Base-by-base conservation (phyloP, 2,329 filamentous ascomycete species). In the Reticulascus tulasneorum region DNA sequence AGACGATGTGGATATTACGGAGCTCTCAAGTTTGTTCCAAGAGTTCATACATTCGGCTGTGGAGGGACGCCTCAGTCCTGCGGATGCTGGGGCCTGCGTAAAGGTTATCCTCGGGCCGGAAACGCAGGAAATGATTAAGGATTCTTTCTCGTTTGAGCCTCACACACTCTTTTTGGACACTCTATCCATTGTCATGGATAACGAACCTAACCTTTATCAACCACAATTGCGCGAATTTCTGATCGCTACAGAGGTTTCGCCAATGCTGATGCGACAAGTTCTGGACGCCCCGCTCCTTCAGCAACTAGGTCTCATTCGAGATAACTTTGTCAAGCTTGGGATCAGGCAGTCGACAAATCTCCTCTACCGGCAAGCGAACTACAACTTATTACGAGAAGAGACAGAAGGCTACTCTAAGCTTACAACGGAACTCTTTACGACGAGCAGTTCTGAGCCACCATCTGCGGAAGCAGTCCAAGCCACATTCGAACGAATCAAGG, bases 361-460 rank as follows among this genome's bases (percentile, higher is more conserved):
- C 5, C 75, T 98, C 1, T 98, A 98, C 59, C 84, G 90, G 42
- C 93, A 97, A 62, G 88, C 91, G 11, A 97, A 95, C 60, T 97
- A 95, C 69, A 98, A 98, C 53, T 68, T 98, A 7, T 69, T 98
- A 15, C 82, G 93, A 28, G 93, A 98, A 64, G 93, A 98, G 62
- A 88, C 88, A 0, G 93, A 98, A 63, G 93, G 94, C 25, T 98
- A 95, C 56, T 90, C 93, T 0, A 98, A 98, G 60, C 77, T 98
- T 29, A 81, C 95, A 42, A 96, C 91, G 0, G 93, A 98, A 59
- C 81, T 97, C 21, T 98, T 96, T 61, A 91, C 88, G 7, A 94
- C 86, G 1, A 87, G 85, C 51, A 82, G 82, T 49, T 79, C 77
- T 43, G 79, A 84, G 36, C 79, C 81, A 16, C 83, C 84, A n/a